A percentile compares a stretch with the other conserved stretches of the same genome.
phyloP scores from a whole-genome alignment of 176 grass and related monocot genomes.

The Bromus sterilis region DNA sequence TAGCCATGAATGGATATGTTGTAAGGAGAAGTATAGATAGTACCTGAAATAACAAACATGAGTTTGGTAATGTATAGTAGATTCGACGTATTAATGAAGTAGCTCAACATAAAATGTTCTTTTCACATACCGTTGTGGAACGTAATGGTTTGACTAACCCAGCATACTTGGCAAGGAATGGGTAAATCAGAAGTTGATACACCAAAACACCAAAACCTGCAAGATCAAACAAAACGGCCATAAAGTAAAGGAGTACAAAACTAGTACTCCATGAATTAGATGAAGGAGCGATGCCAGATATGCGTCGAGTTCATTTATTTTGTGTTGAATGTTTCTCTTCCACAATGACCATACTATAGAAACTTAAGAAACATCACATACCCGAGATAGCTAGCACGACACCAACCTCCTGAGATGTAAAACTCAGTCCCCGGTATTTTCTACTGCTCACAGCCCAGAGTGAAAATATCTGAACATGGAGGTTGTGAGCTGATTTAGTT shows the following conservation, averaged over 20 bases:
- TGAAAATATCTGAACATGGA: conserved; percentile 59
- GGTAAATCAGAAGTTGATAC: conserved; percentile 50
- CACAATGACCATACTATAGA: not conserved
- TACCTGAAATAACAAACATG: conserved; percentile 35
- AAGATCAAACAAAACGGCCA: not conserved
- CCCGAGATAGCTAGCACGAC: conserved; percentile 47
- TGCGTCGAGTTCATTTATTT: not conserved
- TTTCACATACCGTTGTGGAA: conserved; percentile 35
- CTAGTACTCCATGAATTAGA: not conserved
- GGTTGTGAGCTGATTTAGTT: not conserved
- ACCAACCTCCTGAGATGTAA: conserved; percentile 72
- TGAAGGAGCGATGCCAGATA: not conserved
- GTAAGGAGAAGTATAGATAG: conserved; percentile 52
- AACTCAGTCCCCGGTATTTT: conserved; percentile 49
- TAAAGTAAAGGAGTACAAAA: not conserved
- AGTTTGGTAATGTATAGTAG: not conserved
- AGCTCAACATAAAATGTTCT: not conserved
- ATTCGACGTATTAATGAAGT: not conserved
- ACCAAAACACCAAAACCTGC: conserved; percentile 53
- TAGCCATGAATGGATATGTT: conserved; percentile 51
- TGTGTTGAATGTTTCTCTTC: not conserved
- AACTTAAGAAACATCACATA: conserved; percentile 9
- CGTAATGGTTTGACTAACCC: conserved; percentile 47
- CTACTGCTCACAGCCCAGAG: conserved; percentile 65
- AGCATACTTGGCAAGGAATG: conserved; percentile 32